Evolutionary conservation across 345 rosid genomes (phyloP), one percentile per base, ranked within the genome.

Genomic region (Melaleuca alternifolia): DNA sequence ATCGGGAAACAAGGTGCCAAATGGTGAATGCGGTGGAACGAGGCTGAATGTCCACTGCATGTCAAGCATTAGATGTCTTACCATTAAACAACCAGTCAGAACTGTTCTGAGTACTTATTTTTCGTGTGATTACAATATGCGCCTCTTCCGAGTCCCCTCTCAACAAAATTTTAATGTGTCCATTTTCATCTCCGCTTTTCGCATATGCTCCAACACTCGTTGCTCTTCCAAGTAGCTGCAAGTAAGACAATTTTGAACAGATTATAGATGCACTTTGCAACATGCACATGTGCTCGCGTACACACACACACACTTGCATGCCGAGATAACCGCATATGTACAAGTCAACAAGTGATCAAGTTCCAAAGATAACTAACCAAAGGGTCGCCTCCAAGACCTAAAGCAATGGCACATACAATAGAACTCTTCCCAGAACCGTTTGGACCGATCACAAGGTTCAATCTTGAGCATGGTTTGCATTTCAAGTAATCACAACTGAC

Each of bases 351-450:
- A 9, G 41, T 51, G 82, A 54, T 62, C 41, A 57, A 28, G 87
- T 51, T 28, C 56, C 20, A 52, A 87, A 87, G 26, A 51, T 85
- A 30, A 87, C 94, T 57, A 88, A 94, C 97, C 95, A 91, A 97
- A 86, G 99, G 96, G 88, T 97, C 99, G 15, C 99, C 99, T 75
- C 98, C 97, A 44, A 97, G 96, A 86, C 97, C 94, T 86, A 97
- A 96, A 4, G 98, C 99, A 88, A 96, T 97, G 86, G 99, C 99
- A 81, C 99, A 97, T 62, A 97, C 99, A 87, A 97, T 93, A 84
- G 99, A 95, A 88, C 99, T 97, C 92, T 97, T 97, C 23, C 99
- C 99, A 6, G 98, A 96, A 56, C 99, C 99, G 83, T 97, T 97
- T 20, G 99, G 99, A 84, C 99, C 99, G 89, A 97, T 95, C 9